Evolutionary conservation across 2,329 filamentous ascomycete genomes (phyloP).

Genomic region (Aspergillus neotritici): DNA sequence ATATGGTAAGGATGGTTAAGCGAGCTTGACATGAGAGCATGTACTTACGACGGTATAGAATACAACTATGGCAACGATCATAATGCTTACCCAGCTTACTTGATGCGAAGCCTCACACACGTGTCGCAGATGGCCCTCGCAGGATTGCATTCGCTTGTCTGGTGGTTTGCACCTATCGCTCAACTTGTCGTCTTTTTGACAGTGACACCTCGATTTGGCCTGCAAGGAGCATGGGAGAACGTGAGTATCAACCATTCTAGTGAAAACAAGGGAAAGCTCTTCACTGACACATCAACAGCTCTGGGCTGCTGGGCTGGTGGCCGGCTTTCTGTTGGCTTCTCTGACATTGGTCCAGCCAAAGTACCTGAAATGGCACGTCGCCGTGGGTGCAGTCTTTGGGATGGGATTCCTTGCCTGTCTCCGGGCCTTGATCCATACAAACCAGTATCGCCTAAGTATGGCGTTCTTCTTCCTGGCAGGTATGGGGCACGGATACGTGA

Average conservation of each 20-base stretch:
- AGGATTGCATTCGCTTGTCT: constrained; percentile 3
- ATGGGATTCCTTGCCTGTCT: constrained; percentile 2
- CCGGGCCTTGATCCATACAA: not conserved
- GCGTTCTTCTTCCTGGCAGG: constrained; percentile 5
- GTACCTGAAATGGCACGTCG: too few species aligned
- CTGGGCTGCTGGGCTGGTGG: too few species aligned
- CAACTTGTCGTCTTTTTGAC: constrained; percentile 6
- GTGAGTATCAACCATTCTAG: too few species aligned
- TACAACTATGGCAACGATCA: constrained; percentile 5
- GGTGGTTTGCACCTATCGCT: constrained; percentile 6
- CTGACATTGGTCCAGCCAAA: too few species aligned
- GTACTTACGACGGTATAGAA: not conserved
- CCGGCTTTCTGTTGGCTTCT: too few species aligned
- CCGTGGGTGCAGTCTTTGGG: too few species aligned
- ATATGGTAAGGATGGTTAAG: too few species aligned
- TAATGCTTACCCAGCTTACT: constrained; percentile 5
- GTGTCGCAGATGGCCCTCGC: constrained; percentile 6
- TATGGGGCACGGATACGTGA: constrained; percentile 5
- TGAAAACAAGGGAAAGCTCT: too few species aligned
- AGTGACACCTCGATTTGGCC: constrained; percentile 4
- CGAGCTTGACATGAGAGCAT: too few species aligned
- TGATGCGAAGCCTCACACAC: constrained; percentile 4
- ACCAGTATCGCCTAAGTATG: constrained; percentile 1
- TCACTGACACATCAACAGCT: too few species aligned
- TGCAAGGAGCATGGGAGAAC: constrained; percentile 2